Evolutionary conservation across 169 alveolate genomes (phyloP).

Genomic region (Plasmodium coatneyi): DNA sequence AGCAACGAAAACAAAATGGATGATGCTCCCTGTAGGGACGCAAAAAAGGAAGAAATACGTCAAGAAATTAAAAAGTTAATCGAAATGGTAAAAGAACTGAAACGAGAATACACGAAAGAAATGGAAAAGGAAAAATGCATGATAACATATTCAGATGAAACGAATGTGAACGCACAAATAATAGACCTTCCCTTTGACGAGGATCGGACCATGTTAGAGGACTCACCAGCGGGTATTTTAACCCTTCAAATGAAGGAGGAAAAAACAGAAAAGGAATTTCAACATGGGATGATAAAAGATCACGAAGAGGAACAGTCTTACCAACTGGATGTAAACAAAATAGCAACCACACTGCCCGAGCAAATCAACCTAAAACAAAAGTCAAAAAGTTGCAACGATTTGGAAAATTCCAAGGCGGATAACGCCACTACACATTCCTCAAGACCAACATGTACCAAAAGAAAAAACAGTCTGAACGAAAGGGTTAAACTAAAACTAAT

Average conservation of each 20-base stretch:
- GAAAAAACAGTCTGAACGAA: not conserved
- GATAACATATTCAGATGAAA: not conserved
- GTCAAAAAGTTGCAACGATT: not conserved
- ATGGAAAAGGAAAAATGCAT: conserved; percentile 7
- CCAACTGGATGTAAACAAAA: not conserved
- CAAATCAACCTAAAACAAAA: not conserved
- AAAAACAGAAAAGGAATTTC: not conserved
- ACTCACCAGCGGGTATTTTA: not conserved
- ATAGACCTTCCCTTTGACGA: not conserved
- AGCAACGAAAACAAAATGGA: not conserved
- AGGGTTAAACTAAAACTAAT: not conserved
- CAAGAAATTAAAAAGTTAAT: conserved; percentile 36
- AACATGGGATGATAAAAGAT: not conserved
- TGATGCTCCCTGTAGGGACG: not conserved
- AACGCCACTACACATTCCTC: not conserved
- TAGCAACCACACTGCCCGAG: not conserved
- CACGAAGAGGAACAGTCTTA: not conserved
- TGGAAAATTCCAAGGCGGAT: not conserved
- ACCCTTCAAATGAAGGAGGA: not conserved
- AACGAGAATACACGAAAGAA: conserved; percentile 15
- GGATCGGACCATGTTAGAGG: not conserved
- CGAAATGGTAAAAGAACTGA: conserved; percentile 34
- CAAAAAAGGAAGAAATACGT: conserved; percentile 11
- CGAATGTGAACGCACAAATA: not conserved
- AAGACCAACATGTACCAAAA: not conserved